Percentiles rank a stretch among this genome's conserved stretches.
phyloP scores from a whole-genome alignment of 495 filamentous ascomycete genomes.

The Daldinia grandis region DNA sequence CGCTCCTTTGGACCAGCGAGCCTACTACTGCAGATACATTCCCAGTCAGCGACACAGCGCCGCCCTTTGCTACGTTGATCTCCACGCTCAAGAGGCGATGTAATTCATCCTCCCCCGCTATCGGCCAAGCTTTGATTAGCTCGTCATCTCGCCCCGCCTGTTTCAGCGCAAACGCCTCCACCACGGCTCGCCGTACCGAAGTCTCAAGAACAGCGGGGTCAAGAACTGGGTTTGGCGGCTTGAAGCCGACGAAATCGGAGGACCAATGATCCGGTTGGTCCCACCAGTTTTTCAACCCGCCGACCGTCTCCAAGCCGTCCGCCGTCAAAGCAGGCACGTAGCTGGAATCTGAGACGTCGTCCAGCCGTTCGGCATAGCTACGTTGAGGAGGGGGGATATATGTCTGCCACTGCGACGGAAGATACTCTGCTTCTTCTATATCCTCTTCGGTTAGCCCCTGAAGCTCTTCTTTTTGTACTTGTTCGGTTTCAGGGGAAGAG shows the following conservation, averaged over 20 bases:
- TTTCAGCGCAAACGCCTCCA: slow-evolving; percentile 65
- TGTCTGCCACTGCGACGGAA: slow-evolving; percentile 4
- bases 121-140: slow-evolving; percentile 42
- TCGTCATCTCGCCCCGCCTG: slow-evolving; percentile 45
- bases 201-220: slow-evolving; percentile 53
- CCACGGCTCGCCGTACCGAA: slow-evolving; percentile 65
- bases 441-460: neutral
- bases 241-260: slow-evolving; percentile 52
- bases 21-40: slow-evolving; percentile 22
- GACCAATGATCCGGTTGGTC: slow-evolving; percentile 54
- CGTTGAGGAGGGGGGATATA: slow-evolving; percentile 30
- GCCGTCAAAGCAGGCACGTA: slow-evolving; percentile 68
- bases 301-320: slow-evolving; percentile 67
- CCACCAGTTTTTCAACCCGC: slow-evolving; percentile 61
- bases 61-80: slow-evolving; percentile 24
- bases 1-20: slow-evolving; percentile 9
- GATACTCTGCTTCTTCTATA: neutral
- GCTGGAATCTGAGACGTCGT: slow-evolving; percentile 47
- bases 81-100: slow-evolving; percentile 21
- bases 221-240: slow-evolving; percentile 48
- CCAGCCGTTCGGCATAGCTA: slow-evolving; percentile 27
- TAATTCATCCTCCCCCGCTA: slow-evolving; percentile 23
- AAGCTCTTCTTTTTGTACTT: slow-evolving; percentile 9
- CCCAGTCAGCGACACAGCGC: slow-evolving; percentile 38
- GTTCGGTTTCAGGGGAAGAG: neutral